Percentiles rank a stretch among this genome's conserved stretches.
phyloP scores from a whole-genome alignment of 1,139 yeast genomes.

The Candida tropicalis region DNA sequence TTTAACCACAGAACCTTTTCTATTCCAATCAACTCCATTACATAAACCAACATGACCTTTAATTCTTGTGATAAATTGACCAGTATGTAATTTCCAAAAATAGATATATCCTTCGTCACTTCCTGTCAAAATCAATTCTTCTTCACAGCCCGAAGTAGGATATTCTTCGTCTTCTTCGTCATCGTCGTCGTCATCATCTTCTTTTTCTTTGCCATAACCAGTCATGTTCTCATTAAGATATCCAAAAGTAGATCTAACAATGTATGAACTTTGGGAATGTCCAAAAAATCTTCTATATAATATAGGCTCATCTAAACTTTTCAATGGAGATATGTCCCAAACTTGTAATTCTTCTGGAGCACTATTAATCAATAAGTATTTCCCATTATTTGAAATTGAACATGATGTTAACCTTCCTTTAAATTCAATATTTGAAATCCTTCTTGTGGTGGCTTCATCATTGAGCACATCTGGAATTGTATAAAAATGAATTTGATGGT shows the following conservation, averaged over 20 bases:
- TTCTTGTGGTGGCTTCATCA: slow-evolving; percentile 36
- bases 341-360: slow-evolving; percentile 81
- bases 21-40: slow-evolving; percentile 80
- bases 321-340: slow-evolving; percentile 56
- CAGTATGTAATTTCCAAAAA: slow-evolving; percentile 78
- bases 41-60: slow-evolving; percentile 70
- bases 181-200: too few species aligned
- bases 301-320: slow-evolving; percentile 27
- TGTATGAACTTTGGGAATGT: slow-evolving; percentile 67
- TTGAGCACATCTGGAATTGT: slow-evolving; percentile 40
- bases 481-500: slow-evolving; percentile 57
- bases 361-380: slow-evolving; percentile 61
- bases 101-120: slow-evolving; percentile 81
- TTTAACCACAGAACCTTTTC: slow-evolving; percentile 22
- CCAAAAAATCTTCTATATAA: slow-evolving; percentile 69
- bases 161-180: background rate
- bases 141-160: too few species aligned
- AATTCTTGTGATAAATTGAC: slow-evolving; percentile 62
- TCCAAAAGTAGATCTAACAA: slow-evolving; percentile 82
- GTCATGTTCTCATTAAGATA: slow-evolving; percentile 33
- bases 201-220: slow-evolving; percentile 11
- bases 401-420: slow-evolving; percentile 46
- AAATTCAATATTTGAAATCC: slow-evolving; percentile 30
- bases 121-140: slow-evolving; percentile 75
- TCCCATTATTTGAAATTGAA: slow-evolving; percentile 41